A percentile compares a stretch with the other conserved stretches of the same genome.
Evolutionary conservation across 2,329 filamentous ascomycete species (phyloP).

Genomic region (Aspergillus aculeatus): DNA sequence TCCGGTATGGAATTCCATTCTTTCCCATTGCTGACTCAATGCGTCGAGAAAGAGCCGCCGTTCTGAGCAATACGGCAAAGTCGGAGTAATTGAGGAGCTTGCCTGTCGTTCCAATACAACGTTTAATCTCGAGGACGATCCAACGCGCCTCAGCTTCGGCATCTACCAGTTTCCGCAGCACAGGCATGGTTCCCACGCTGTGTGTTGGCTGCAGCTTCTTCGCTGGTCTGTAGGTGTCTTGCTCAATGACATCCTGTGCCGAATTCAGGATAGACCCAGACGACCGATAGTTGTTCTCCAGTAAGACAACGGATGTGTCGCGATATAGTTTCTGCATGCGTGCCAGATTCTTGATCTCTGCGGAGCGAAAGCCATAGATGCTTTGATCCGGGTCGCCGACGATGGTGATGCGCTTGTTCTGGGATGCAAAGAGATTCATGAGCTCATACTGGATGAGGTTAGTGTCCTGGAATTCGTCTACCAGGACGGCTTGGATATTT

Average conservation of each 20-base stretch:
- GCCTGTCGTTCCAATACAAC: conserved; percentile 69
- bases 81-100: conserved; percentile 71
- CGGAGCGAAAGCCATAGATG: conserved; percentile 93
- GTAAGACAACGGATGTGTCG: conserved; percentile 74
- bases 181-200: conserved; percentile 73
- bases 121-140: conserved; percentile 80
- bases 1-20: conserved; percentile 80
- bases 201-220: conserved; percentile 81
- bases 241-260: conserved; percentile 83
- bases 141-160: conserved; percentile 76
- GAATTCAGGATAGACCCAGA: conserved; percentile 78
- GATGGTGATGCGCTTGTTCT: conserved; percentile 75
- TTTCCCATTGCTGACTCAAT: conserved; percentile 80
- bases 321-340: conserved; percentile 75
- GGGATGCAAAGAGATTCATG: conserved; percentile 81
- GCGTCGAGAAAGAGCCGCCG: conserved; percentile 76
- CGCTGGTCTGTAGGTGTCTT: conserved; percentile 75
- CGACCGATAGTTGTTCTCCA: conserved; percentile 94
- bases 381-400: conserved; percentile 97
- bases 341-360: conserved; percentile 83
- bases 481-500: conserved; percentile 86
- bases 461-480: conserved; percentile 97
- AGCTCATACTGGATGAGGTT: conserved; percentile 93
- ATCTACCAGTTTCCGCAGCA: conserved; percentile 71
- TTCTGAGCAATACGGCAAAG: conserved; percentile 82